A percentile compares a stretch with the other conserved stretches of the same genome.
phyloP scores from a whole-genome alignment of 1,284 basidiomycete species.

The Caloboletus firmus region DNA sequence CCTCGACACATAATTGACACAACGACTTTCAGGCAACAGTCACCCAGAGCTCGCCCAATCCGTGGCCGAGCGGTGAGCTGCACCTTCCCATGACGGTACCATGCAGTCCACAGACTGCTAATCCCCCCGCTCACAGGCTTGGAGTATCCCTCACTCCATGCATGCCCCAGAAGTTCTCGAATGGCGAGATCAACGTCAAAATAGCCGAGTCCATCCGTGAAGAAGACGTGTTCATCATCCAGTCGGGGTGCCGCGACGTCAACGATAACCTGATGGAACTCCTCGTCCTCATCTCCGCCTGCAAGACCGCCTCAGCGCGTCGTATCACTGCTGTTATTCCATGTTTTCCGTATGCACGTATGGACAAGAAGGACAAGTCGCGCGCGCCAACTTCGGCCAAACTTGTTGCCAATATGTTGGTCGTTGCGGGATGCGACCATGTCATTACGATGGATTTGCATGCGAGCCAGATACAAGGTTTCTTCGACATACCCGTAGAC shows the following conservation, averaged over 20 bases:
- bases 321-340: slow-evolving; percentile 98
- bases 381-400: slow-evolving; percentile 98
- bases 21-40: no score
- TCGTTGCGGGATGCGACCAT: slow-evolving; percentile 95
- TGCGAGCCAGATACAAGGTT: slow-evolving; percentile 98
- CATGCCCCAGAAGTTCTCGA: slow-evolving; percentile 94
- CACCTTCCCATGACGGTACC: slow-evolving; percentile 44
- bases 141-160: slow-evolving; percentile 89
- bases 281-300: slow-evolving; percentile 88
- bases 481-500: slow-evolving; percentile 99
- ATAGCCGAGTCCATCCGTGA: slow-evolving; percentile 94
- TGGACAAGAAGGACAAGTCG: slow-evolving; percentile 98
- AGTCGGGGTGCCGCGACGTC: slow-evolving; percentile 77
- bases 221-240: slow-evolving; percentile 97
- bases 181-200: slow-evolving; percentile 91
- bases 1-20: no score
- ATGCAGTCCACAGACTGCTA: slow-evolving; percentile 47
- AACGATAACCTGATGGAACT: slow-evolving; percentile 91
- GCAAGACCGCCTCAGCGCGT: slow-evolving; percentile 95
- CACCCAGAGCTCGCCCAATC: slow-evolving; percentile 95
- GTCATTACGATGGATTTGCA: slow-evolving; percentile 99
- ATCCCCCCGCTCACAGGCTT: slow-evolving; percentile 59
- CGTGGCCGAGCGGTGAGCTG: slow-evolving; percentile 92
- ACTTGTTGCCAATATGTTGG: slow-evolving; percentile 96
- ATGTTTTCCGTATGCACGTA: slow-evolving; percentile 94